A percentile compares a stretch with the other conserved stretches of the same genome.
Conservation (phyloP, 2,329 filamentous ascomycete genomes). For the Venturia asperata region DNA sequence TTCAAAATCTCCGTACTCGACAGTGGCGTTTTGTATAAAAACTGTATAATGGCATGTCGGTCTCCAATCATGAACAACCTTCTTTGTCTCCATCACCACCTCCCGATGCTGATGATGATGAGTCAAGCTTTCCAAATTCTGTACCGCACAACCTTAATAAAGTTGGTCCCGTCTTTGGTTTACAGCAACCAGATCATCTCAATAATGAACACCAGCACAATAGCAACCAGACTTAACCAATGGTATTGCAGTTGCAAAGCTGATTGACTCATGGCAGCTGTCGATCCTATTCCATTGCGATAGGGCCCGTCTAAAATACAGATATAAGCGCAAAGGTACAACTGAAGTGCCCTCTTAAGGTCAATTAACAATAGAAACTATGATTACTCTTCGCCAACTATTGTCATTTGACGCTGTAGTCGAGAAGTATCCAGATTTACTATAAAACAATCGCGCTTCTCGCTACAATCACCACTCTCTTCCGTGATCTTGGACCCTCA, state of each 20-base stretch:
- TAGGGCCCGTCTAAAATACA: background rate
- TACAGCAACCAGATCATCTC: background rate
- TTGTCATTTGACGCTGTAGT: background rate
- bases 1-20: background rate
- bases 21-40: background rate
- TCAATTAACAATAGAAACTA: background rate
- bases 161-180: background rate
- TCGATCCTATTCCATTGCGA: background rate
- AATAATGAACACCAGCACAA: background rate
- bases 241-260: background rate
- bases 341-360: background rate
- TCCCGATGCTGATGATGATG: too few species aligned
- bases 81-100: background rate
- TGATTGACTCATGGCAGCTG: background rate
- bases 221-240: background rate
- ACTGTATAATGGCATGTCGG: background rate
- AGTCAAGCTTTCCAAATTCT: too few species aligned
- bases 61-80: constrained; percentile 4
- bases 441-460: background rate
- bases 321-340: background rate
- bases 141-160: background rate
- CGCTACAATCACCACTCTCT: background rate
- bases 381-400: background rate
- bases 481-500: background rate
- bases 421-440: background rate